Evolutionary conservation across 768 basidiomycete species (phyloP), one percentile per base, ranked within the genome.

Genomic region (Russula sp.): DNA sequence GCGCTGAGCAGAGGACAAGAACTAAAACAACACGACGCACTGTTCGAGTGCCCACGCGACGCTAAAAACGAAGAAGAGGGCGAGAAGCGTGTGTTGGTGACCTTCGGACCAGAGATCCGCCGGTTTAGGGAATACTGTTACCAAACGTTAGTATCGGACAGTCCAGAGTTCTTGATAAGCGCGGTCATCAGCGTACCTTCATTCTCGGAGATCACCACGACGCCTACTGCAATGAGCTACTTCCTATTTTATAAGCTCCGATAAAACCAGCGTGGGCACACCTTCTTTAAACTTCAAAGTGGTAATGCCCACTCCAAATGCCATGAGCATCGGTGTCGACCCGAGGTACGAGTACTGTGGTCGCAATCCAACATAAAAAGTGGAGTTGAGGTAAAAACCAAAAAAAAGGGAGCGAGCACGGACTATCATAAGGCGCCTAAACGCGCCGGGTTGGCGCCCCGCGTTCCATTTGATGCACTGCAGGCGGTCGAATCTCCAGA

Each of bases 341-440:
- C 77, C 81, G n/a, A 91, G 75, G 72, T 91, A 92, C n/a, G 88
- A 87, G 76, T 92, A 92, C 75, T 90, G 81, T 3, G 8, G 10
- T 18, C 2, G 8, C 24, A 38, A 38, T 9, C n/a, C 22, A 10
- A 26, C 57, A 36, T 61, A n/a, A 55, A 38, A 34, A 38, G n/a
- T 36, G 49, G 16, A 44, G 18, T 38, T 20, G 14, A 57, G 36
- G 42, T 18, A 5, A 49, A 34, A 49, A 44, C 7, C 4, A 2
- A 36, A 36, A 36, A 36, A 4, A 44, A n/a, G n/a, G 44, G 20
- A n/a, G 18, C 16, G 30, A 4, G 30, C n/a, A 79, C 85, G 28
- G 71, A 91, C 89, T n/a, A 89, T 92, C 91, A 93, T 93, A 71
- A 93, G 81, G 57, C 92, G 81, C 76, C 89, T 92, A 82, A 93